Percentiles rank a stretch among this genome's conserved stretches.
These are phyloP conservation scores for Fonsecaea monophora DNA, from an alignment of 2,329 filamentous ascomycete genomes.

Conservation along the genomic window DNA sequence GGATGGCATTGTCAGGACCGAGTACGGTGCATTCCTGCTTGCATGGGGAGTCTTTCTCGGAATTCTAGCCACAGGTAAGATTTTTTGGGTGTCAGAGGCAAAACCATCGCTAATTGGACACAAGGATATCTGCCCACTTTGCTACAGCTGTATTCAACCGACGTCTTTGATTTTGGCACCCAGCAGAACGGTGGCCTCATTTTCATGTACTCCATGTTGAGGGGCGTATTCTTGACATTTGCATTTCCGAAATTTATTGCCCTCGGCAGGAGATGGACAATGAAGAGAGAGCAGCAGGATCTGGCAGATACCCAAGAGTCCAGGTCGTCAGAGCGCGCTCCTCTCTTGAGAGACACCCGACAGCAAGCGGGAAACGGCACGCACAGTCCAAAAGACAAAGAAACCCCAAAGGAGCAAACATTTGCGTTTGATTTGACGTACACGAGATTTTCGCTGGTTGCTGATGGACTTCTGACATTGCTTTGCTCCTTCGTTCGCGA, in stretches of 20 bases:
- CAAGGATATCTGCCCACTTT: constrained; percentile 66
- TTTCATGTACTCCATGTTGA: constrained; percentile 62
- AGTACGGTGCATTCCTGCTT: constrained; percentile 69
- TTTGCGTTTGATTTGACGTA: constrained; percentile 72
- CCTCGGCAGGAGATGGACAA: constrained; percentile 47
- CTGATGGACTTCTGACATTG: constrained; percentile 70
- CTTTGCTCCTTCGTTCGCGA: constrained; percentile 67
- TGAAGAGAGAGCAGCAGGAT: constrained; percentile 15
- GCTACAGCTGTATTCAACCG: constrained; percentile 65
- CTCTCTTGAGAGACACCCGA: constrained; percentile 15
- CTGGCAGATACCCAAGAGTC: background rate
- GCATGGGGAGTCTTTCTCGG: constrained; percentile 71
- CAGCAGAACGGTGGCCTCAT: constrained; percentile 64
- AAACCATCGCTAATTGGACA: constrained; percentile 12
- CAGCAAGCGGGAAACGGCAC: background rate
- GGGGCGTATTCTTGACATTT: constrained; percentile 62
- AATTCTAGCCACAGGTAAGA: constrained; percentile 66
- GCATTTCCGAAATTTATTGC: constrained; percentile 62
- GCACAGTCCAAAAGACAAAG: constrained; percentile 19
- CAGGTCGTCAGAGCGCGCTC: constrained; percentile 25
- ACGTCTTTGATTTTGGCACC: constrained; percentile 62
- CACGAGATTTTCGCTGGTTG: constrained; percentile 68
- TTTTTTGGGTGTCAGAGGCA: background rate
- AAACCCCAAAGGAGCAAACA: constrained; percentile 43
- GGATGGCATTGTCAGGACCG: constrained; percentile 59